Base-by-base conservation (phyloP, 176 grass and related monocot species). In the Leersia perrieri region DNA sequence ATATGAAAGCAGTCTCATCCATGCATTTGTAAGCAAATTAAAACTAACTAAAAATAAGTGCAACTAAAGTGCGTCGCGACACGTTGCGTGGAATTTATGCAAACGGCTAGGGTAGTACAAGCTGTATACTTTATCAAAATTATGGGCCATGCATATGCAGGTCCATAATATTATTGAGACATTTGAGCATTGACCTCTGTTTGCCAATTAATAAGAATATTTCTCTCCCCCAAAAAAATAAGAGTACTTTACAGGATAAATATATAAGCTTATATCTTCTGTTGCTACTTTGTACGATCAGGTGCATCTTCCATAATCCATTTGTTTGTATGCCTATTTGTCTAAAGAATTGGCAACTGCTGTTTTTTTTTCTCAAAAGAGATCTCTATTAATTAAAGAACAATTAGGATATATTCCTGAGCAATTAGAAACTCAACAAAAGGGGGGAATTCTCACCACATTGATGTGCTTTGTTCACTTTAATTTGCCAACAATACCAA, bases 61-160 rank as follows among this genome's bases (percentile, higher is more conserved):
- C 51, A 57, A 23, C n/a, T 34, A 11, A 23, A 2, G 4, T 25
- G 0, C 42, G 63, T 25, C 0, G 41, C 79, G 73, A 77, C 55
- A 82, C 85, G 39, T 40, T 30, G 73, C 72, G 40, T 87, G 14
- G 39, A 87, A 82, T 34, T 74, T 42, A 60, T 77, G 55, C 72
- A 64, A 64, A 51, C 11, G 9, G 31, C 25, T 39, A 11, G 18
- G 34, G 23, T 68, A 11, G 44, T 12, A 28, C 4, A 9, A 53
- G 14, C 4, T n/a, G 23, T 35, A 25, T 7, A 51, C 74, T 78
- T 88, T 29, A 42, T 15, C 74, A 35, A 78, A 83, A 34, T 33
- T 53, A 77, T 27, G 33, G 47, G 11, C 25, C 40, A 16, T 18
- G 5, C 49, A 55, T 3, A 38, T 49, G 3, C 45, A 49, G 16